Evolutionary conservation across 2,329 filamentous ascomycete genomes (phyloP), one percentile per base, ranked within the genome.

Genomic region (Fusarium poae): DNA sequence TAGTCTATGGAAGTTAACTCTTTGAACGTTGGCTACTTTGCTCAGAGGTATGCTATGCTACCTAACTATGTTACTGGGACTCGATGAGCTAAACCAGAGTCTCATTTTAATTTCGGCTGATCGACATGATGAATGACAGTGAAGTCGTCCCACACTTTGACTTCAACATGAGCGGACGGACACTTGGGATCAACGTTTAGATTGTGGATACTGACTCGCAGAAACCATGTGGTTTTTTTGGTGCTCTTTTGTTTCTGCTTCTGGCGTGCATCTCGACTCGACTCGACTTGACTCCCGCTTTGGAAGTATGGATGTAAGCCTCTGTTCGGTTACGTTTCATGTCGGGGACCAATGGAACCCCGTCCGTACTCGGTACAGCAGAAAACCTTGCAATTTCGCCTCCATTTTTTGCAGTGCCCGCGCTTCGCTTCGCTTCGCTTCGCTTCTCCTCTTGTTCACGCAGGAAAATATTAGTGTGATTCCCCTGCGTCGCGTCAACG

Each of bases 401-500:
- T 32, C 34, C 16, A 25, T 13, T 34, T 40, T 51, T 48, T 21
- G 21, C 30, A 27, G 8, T 29, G 20, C n/a, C n/a, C n/a, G n/a
- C 27, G 12, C 27, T 32, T 52, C 49, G 29, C 34, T 25, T 43
- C 21, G 29, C 34, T 25, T 43, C 21, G 29, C 15, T 27, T 54
- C 35, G 35, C n/a, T 43, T 44, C 15, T 50, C 61, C 52, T 58
- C 45, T 61, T 65, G 51, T 39, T 53, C 20, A 23, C 43, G 32
- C 35, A 42, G 54, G 60, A 54, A 62, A 50, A n/a, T n/a, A n/a
- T n/a, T 67, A 21, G 44, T 51, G 35, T 64, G 58, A 39, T 52
- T 59, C 72, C 72, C 72, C 70, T 74, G 72, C 72, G 64, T 74
- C 70, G 72, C 72, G 64, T 74, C 70, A 67, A 73, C 72, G 64